These are phyloP conservation scores for Alternaria incomplexa DNA, from an alignment of 2,329 filamentous ascomycete species.

Conservation along the genomic window DNA sequence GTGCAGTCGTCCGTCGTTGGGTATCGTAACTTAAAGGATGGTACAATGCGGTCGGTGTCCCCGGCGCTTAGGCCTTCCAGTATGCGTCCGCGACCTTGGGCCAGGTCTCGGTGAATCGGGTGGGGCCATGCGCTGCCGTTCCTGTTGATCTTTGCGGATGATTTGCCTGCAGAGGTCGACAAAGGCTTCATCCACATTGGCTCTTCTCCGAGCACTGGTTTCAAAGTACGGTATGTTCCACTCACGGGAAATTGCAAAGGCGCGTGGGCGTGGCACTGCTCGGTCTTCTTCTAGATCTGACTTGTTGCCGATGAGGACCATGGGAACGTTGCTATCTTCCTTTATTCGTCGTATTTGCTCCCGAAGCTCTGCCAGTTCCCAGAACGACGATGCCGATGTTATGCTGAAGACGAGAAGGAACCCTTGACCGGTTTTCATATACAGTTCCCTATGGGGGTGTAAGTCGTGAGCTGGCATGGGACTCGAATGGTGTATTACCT, in stretches of 20 bases:
- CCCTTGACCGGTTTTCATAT: conserved; percentile 93
- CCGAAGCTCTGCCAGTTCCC: conserved; percentile 79
- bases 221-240: conserved; percentile 94
- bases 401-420: conserved; percentile 94
- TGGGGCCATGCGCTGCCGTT: conserved; percentile 24
- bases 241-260: conserved; percentile 82
- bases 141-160: conserved; percentile 71
- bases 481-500: conserved; percentile 32
- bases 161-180: conserved; percentile 84
- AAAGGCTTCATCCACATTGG: conserved; percentile 92
- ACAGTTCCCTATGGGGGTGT: conserved; percentile 36
- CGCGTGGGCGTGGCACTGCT: conserved; percentile 75
- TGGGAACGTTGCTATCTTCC: conserved; percentile 81
- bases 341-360: conserved; percentile 93
- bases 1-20: conserved; percentile 21
- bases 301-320: conserved; percentile 93
- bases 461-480: conserved; percentile 14
- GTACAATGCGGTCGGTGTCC: conserved; percentile 33
- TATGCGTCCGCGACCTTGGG: conserved; percentile 13
- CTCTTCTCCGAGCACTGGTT: conserved; percentile 79
- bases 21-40: conserved; percentile 36
- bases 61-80: conserved; percentile 13
- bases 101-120: conserved; percentile 21
- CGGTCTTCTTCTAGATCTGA: conserved; percentile 87
- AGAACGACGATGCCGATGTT: conserved; percentile 81